These are phyloP conservation scores for Amanita molliuscula DNA, from an alignment of 768 basidiomycete genomes.

Conservation along the genomic window DNA sequence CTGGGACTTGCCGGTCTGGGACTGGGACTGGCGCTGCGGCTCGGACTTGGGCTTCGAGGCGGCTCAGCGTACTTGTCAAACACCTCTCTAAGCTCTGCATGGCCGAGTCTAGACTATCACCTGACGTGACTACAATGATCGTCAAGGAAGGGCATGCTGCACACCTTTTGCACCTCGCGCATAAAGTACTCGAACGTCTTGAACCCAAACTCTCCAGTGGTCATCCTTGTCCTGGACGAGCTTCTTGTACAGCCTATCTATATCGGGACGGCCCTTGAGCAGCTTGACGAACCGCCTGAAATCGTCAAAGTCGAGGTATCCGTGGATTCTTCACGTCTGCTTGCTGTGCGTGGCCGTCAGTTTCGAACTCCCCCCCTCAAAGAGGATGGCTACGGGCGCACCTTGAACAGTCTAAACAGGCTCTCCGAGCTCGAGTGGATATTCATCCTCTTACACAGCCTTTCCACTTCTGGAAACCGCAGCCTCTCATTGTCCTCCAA, in stretches of 20 bases:
- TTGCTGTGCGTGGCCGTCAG: slow-evolving; percentile 30
- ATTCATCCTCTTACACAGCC: slow-evolving; percentile 62
- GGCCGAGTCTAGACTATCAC: slow-evolving; percentile 24
- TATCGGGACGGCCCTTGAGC: slow-evolving; percentile 77
- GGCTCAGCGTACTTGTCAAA: slow-evolving; percentile 24
- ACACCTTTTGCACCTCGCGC: slow-evolving; percentile 31
- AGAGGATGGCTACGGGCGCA: slow-evolving; percentile 16
- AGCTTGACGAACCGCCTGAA: slow-evolving; percentile 78
- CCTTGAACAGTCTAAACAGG: slow-evolving; percentile 50
- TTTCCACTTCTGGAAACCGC: slow-evolving; percentile 63
- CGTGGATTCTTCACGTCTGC: slow-evolving; percentile 46
- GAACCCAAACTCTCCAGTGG: slow-evolving; percentile 25
- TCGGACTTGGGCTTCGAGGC: no score
- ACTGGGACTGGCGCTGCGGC: background rate
- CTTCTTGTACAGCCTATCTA: slow-evolving; percentile 52
- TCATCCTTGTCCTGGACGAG: slow-evolving; percentile 11
- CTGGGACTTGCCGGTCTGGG: background rate
- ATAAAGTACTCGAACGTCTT: slow-evolving; percentile 35
- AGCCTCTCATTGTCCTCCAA: slow-evolving; percentile 50
- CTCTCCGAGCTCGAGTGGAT: slow-evolving; percentile 45
- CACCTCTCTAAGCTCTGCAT: slow-evolving; percentile 21
- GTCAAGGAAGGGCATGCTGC: background rate
- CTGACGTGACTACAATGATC: background rate
- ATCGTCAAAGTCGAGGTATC: slow-evolving; percentile 63
- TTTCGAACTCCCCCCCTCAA: no score